These are phyloP conservation scores for Emmonsiellopsis sp. DNA, from an alignment of 2,329 filamentous ascomycete genomes.

Conservation along the genomic window DNA sequence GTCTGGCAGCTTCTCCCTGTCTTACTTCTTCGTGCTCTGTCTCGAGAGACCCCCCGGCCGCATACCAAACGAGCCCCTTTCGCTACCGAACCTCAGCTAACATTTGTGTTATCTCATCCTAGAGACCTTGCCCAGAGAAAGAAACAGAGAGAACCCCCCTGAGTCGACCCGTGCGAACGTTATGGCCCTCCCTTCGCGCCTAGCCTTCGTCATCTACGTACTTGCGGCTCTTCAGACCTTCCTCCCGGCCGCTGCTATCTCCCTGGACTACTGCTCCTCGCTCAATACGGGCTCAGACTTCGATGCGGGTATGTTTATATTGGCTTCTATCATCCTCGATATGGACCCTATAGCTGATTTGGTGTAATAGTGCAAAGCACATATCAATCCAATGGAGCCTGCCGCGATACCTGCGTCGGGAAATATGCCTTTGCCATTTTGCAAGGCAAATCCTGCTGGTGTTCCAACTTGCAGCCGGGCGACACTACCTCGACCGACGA, in stretches of 20 bases:
- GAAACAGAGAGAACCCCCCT: not conserved
- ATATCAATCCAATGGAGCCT: constrained; percentile 40
- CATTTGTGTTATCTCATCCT: not conserved
- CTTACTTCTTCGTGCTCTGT: no score
- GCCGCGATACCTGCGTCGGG: constrained; percentile 28
- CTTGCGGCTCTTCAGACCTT: constrained; percentile 20
- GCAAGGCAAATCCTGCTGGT: constrained; percentile 41
- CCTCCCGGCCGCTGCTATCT: constrained; percentile 15
- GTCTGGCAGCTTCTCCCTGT: no score
- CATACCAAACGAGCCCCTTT: no score
- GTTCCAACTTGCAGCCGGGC: constrained; percentile 37
- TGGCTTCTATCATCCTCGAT: not conserved
- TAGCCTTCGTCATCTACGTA: not conserved
- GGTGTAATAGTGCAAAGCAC: constrained; percentile 24
- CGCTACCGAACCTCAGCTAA: not conserved
- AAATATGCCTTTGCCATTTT: constrained; percentile 39
- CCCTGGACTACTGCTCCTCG: constrained; percentile 34
- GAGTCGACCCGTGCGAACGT: not conserved
- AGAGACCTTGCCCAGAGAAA: not conserved
- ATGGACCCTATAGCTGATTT: constrained; percentile 7
- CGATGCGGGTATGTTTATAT: constrained; percentile 25
- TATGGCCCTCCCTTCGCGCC: not conserved
- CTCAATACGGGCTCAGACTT: constrained; percentile 36
- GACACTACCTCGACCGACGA: constrained; percentile 24
- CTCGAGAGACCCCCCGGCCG: no score